These are phyloP conservation scores for Cordyceps cateniannulata DNA, from an alignment of 2,329 filamentous ascomycete genomes.

Conservation along the genomic window DNA sequence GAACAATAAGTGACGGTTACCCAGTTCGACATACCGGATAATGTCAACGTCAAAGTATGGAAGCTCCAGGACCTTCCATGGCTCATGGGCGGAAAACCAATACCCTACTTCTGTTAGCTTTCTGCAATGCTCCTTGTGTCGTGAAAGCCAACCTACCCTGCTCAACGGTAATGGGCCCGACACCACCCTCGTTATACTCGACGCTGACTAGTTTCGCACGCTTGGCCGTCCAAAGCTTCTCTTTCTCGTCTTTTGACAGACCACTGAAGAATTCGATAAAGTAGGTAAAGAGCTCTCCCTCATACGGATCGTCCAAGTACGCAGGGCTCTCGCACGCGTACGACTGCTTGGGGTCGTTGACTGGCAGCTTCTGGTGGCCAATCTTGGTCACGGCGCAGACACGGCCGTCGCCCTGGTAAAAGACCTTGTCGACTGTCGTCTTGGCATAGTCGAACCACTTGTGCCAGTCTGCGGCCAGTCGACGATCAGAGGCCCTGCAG, in stretches of 20 bases:
- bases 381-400: conserved; percentile 34
- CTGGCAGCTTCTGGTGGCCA: conserved; percentile 26
- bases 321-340: conserved; percentile 31
- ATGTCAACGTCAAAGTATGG: conserved; percentile 36
- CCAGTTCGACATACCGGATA: conserved; percentile 22
- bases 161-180: conserved; percentile 35
- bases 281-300: conserved; percentile 36
- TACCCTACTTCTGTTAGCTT: conserved; percentile 22
- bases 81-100: conserved; percentile 36
- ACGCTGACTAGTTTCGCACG: conserved; percentile 29
- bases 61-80: conserved; percentile 36
- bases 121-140: background rate
- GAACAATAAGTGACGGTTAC: background rate
- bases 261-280: conserved; percentile 33
- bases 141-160: conserved; percentile 21
- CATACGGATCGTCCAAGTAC: conserved; percentile 35
- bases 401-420: conserved; percentile 30
- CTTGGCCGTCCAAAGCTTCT: conserved; percentile 32
- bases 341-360: conserved; percentile 21
- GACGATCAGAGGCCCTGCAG: conserved; percentile 15
- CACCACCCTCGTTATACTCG: conserved; percentile 29
- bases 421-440: conserved; percentile 29
- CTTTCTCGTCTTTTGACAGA: conserved; percentile 26
- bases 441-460: conserved; percentile 34
- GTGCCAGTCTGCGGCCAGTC: conserved; percentile 31